These are phyloP conservation scores for Chlorella vulgaris DNA, from an alignment of 139 green algal species.

Conservation along the genomic window DNA sequence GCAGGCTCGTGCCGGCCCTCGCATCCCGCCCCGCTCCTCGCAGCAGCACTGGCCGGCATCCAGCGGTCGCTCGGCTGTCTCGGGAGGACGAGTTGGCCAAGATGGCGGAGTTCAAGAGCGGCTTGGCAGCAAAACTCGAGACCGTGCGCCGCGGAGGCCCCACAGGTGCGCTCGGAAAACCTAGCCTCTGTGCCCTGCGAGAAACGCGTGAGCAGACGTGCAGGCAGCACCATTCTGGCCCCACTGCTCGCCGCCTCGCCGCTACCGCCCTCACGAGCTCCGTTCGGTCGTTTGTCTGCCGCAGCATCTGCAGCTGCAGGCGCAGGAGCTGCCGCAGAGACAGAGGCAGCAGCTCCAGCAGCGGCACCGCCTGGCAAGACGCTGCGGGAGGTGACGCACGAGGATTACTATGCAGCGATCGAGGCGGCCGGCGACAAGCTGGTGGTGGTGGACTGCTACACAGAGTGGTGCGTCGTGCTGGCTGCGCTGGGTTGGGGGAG, in stretches of 20 bases:
- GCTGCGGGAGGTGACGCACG: conserved; percentile 11
- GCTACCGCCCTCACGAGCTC: no score
- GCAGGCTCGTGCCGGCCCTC: neutral
- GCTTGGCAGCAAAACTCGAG: conserved; percentile 40
- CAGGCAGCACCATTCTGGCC: neutral
- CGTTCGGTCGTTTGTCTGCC: no score
- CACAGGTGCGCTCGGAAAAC: neutral
- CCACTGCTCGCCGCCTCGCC: neutral
- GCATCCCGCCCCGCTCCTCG: conserved; percentile 5
- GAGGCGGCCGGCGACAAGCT: conserved; percentile 51
- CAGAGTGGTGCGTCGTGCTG: conserved; percentile 48
- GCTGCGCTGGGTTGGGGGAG: neutral
- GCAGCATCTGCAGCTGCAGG: no score
- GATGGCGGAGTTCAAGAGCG: conserved; percentile 46
- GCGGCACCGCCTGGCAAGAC: conserved; percentile 1
- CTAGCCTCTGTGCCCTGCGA: neutral
- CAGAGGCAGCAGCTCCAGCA: neutral
- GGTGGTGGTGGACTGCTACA: conserved; percentile 77
- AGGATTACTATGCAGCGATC: conserved; percentile 23
- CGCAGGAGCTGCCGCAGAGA: conserved; percentile 4
- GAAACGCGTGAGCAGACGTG: neutral
- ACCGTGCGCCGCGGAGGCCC: neutral
- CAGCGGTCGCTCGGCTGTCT: neutral
- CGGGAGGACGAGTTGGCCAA: conserved; percentile 46
- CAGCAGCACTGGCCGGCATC: neutral